Evolutionary conservation across 2,329 filamentous ascomycete genomes (phyloP), one percentile per base, ranked within the genome.

Genomic region (Amphichorda felina): DNA sequence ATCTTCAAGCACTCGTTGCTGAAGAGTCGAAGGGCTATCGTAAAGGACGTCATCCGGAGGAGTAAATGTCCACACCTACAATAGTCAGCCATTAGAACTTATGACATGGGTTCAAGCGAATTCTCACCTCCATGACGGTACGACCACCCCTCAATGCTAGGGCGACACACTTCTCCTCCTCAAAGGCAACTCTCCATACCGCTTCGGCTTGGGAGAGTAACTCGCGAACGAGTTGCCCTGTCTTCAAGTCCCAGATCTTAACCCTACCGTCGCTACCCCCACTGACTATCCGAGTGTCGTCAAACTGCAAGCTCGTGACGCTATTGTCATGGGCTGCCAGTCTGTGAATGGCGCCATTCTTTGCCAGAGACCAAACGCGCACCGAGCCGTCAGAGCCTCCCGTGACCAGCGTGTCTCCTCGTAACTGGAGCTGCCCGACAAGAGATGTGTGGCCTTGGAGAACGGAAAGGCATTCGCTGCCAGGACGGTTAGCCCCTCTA

Each of bases 281-380:
- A 53, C 86, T 94, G 38, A 98, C 88, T 40, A 98, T 91, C 37
- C 91, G 75, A 17, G 82, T 88, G 52, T 95, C 88, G 50, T 98
- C 91, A 54, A 98, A 98, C 53, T 98, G 91, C 45, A 98, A 65
- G 56, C 87, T 95, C 1, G 91, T 98, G 36, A 98, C 91, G 54
- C 88, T 95, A 57, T 98, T 98, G 58, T 98, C 91, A 55, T 98
- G 91, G 4, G 91, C 91, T 28, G 91, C 91, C 35, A 98, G 70
- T 31, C 91, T 78, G 61, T 98, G 91, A 40, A 98, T 94, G 1
- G 91, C 82, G 41, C 81, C 80, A 70, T 89, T 93, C 46, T 81
- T 84, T 46, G 87, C 79, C 41, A 98, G 63, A 19, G 88, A 95
- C 91, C 91, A 98, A 17, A 98, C 88, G 36, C 93, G 74, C 34